A percentile compares a stretch with the other conserved stretches of the same genome.
These are phyloP conservation scores for Starmerella riodocensis DNA, from an alignment of 805 yeast species.

Conservation along the genomic window DNA sequence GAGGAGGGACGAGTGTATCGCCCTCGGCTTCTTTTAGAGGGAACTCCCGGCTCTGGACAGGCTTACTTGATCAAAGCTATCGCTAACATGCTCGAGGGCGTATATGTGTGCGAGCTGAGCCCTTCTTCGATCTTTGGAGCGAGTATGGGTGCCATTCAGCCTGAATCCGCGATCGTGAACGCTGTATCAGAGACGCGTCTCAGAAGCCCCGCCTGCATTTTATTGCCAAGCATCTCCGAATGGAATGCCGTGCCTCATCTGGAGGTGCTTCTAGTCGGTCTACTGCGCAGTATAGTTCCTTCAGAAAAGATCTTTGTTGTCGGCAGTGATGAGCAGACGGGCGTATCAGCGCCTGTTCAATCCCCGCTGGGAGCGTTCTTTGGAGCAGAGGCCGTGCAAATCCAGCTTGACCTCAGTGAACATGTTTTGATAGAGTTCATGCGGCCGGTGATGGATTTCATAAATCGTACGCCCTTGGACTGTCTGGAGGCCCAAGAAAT, in stretches of 20 bases:
- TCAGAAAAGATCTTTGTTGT: conserved; percentile 62
- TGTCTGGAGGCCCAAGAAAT: conserved; percentile 50
- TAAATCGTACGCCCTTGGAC: conserved; percentile 55
- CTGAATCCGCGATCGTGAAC: conserved; percentile 75
- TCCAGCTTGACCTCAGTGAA: conserved; percentile 28
- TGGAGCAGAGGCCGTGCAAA: conserved; percentile 37
- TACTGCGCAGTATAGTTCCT: conserved; percentile 54
- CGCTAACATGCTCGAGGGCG: conserved; percentile 72
- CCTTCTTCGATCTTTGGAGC: conserved; percentile 50
- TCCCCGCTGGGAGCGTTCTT: conserved; percentile 36
- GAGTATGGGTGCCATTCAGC: conserved; percentile 40
- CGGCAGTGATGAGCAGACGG: conserved; percentile 50
- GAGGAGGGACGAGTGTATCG: conserved; percentile 56
- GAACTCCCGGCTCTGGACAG: conserved; percentile 73
- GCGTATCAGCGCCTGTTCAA: too few species aligned
- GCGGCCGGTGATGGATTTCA: conserved; percentile 37
- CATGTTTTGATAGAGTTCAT: conserved; percentile 47
- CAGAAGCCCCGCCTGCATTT: conserved; percentile 76
- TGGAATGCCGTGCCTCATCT: conserved; percentile 58
- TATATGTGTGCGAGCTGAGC: conserved; percentile 71
- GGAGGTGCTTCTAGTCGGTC: conserved; percentile 49
- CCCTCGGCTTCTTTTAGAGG: conserved; percentile 67
- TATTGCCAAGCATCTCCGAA: conserved; percentile 64
- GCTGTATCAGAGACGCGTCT: conserved; percentile 75
- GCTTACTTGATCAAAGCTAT: conserved; percentile 73